These are phyloP conservation scores for Chamaecyparis obtusa DNA, from an alignment of 75 land plant species.

Conservation along the genomic window DNA sequence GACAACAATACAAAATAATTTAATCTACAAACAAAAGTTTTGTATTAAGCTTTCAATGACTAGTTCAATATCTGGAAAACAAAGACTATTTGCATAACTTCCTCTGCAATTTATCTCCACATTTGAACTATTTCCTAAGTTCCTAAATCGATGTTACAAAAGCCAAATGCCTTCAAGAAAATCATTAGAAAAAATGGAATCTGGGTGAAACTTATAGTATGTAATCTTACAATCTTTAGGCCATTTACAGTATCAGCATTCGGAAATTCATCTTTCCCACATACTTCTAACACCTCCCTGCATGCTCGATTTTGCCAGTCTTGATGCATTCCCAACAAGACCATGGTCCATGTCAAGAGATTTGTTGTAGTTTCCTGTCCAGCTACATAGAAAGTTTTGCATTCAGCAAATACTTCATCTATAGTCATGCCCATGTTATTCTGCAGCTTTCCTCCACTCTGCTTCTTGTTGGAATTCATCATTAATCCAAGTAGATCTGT, in stretches of 20 bases:
- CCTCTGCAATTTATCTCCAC: neutral
- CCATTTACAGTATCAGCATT: constrained; percentile 26
- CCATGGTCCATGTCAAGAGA: constrained; percentile 36
- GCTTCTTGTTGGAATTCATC: constrained; percentile 27
- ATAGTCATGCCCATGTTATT: constrained; percentile 21
- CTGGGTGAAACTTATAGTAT: neutral
- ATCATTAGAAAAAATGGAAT: neutral
- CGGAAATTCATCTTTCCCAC: constrained; percentile 20
- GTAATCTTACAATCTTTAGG: constrained; percentile 38
- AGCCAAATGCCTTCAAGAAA: neutral
- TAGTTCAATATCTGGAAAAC: neutral
- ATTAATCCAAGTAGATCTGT: constrained; percentile 44
- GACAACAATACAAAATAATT: neutral
- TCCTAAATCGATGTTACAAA: neutral
- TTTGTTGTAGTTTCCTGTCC: constrained; percentile 52
- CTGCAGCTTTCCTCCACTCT: constrained; percentile 13
- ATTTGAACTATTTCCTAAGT: neutral
- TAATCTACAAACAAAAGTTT: neutral
- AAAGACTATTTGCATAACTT: neutral
- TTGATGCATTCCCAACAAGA: constrained; percentile 34
- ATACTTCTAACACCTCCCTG: constrained; percentile 40
- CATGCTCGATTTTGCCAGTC: constrained; percentile 51
- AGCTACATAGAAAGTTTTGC: constrained; percentile 43
- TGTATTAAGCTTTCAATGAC: neutral
- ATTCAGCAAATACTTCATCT: constrained; percentile 51